Percentiles rank a stretch among this genome's conserved stretches.
Conservation (phyloP, 108 stramenopile species). For the Epithemia pelagica region DNA sequence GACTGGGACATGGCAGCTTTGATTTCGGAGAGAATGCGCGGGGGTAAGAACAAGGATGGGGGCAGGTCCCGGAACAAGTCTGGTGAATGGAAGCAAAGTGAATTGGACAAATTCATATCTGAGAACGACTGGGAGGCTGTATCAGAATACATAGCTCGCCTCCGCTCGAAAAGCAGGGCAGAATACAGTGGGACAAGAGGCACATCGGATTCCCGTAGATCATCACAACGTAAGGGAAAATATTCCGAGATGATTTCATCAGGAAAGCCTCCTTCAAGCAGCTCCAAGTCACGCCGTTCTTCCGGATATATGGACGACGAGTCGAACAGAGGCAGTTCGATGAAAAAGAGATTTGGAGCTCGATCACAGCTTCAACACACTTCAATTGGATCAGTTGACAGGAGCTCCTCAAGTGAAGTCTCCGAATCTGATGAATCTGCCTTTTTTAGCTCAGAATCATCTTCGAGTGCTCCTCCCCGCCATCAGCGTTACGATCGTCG, state of each 20-base stretch:
- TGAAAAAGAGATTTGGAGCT: constrained; percentile 26
- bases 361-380: constrained; percentile 36
- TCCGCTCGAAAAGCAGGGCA: background rate
- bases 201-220: constrained; percentile 15
- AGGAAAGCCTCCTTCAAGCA: background rate
- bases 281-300: background rate
- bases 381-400: constrained; percentile 5
- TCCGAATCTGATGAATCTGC: background rate
- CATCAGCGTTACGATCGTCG: background rate
- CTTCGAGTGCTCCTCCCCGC: background rate
- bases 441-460: background rate
- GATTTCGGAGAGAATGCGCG: constrained; percentile 28
- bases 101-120: constrained; percentile 69
- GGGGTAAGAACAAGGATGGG: background rate
- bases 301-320: background rate
- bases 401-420: background rate
- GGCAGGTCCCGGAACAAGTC: constrained; percentile 3
- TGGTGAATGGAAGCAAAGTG: constrained; percentile 49
- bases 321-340: background rate
- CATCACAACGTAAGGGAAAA: background rate
- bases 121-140: constrained; percentile 78
- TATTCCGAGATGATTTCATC: background rate
- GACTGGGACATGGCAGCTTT: constrained; percentile 46
- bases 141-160: constrained; percentile 38
- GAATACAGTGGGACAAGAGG: constrained; percentile 31